Evolutionary conservation across 495 filamentous ascomycete species (phyloP).

Genomic region (Trichoderma erinaceum): DNA sequence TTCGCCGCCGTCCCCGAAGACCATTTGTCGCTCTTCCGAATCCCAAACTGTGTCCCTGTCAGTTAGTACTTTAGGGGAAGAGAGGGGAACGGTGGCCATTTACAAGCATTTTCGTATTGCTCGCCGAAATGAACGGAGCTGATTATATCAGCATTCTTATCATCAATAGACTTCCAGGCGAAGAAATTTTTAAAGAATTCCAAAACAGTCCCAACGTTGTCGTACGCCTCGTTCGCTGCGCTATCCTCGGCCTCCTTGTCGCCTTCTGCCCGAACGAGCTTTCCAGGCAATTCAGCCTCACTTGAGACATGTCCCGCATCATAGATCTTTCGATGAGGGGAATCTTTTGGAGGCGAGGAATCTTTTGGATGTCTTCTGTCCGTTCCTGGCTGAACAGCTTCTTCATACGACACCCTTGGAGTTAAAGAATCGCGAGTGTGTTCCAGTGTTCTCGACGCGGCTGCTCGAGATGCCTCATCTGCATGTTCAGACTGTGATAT

Average conservation of each 20-base stretch:
- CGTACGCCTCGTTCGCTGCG: slow-evolving; percentile 34
- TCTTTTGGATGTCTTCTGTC: slow-evolving; percentile 17
- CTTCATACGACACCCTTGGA: slow-evolving; percentile 18
- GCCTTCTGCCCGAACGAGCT: slow-evolving; percentile 34
- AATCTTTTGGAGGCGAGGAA: slow-evolving; percentile 1
- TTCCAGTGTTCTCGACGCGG: slow-evolving; percentile 32
- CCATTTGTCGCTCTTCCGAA: slow-evolving; percentile 30
- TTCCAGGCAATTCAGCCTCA: slow-evolving; percentile 33
- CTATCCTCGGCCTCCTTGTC: slow-evolving; percentile 28
- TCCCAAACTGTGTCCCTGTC: slow-evolving; percentile 24
- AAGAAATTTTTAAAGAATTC: slow-evolving; percentile 40
- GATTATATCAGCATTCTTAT: slow-evolving; percentile 36
- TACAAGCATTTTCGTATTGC: slow-evolving; percentile 40
- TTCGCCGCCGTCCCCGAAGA: slow-evolving; percentile 43
- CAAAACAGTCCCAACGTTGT: slow-evolving; percentile 36
- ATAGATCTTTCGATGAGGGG: slow-evolving; percentile 34
- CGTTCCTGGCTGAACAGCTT: not conserved
- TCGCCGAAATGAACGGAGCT: slow-evolving; percentile 40
- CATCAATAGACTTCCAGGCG: slow-evolving; percentile 41
- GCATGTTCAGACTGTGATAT: slow-evolving; percentile 31
- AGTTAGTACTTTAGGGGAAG: not conserved
- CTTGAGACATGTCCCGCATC: slow-evolving; percentile 29
- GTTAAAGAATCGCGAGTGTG: slow-evolving; percentile 19
- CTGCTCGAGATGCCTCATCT: slow-evolving; percentile 29
- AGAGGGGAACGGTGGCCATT: not conserved